Base-by-base conservation (phyloP, 2,329 filamentous ascomycete genomes). In the Claviceps arundinis region DNA sequence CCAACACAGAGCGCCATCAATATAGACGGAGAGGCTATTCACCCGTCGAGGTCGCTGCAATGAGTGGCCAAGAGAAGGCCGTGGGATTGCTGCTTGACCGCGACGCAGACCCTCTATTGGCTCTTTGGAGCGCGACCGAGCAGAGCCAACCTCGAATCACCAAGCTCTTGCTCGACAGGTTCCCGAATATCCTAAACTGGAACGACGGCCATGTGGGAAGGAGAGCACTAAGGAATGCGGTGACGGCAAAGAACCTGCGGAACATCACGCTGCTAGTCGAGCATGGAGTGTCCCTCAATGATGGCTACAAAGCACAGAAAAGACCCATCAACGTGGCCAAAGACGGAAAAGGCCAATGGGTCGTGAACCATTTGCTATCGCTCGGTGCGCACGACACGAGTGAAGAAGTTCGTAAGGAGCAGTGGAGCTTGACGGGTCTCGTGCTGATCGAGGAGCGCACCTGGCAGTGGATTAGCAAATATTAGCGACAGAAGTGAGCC, bases 391-490 rank as follows among this genome's bases (percentile, higher is more conserved):
- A 26, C 37, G 41, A 50, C n/a, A 50, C 41, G 1, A 14, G 37
- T 30, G 22, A 5, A 6, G 6, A 38, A 3, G n/a, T 16, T 24
- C 11, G 8, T 26, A 7, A 38, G n/a, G 41, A 50, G 34, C n/a
- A 26, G 6, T 22, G 4, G 3, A 7, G 4, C 8, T 3, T 5
- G 14, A 37, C n/a, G 14, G n/a, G 5, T 17, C 5, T 7, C 4
- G 17, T 37, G 37, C n/a, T n/a, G 1, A 4, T 44, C n/a, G 14
- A 17, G 17, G 26, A 50, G 48, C 48, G 30, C 16, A 50, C 48
- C 19, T 50, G 49, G 49, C 41, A 50, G 24, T 50, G 49, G 49
- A 13, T 45, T 3, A 14, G 49, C 26, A 50, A 34, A n/a, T 50
- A 45, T 17, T 50, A 50, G 41, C 30, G 30, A 30, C 30, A 30